phyloP scores from a whole-genome alignment of 2,329 filamentous ascomycete genomes.

The Colletotrichum lini region DNA sequence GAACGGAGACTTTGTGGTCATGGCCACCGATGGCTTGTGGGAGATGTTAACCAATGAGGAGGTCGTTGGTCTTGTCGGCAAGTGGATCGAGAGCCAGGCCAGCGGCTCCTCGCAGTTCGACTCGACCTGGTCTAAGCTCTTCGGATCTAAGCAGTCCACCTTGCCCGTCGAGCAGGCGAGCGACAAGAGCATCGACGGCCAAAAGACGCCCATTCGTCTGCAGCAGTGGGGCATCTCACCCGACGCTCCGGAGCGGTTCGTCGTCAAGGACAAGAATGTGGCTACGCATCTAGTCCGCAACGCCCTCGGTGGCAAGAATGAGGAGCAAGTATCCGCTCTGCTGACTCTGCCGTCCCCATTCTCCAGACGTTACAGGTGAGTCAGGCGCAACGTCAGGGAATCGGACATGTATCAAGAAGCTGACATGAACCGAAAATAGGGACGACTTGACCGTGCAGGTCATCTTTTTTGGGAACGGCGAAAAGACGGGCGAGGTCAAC shows the following conservation, averaged over 20 bases:
- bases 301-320: slow-evolving; percentile 91
- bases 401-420: background rate
- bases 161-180: slow-evolving; percentile 83
- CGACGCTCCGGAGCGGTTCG: slow-evolving; percentile 84
- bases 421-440: slow-evolving; percentile 58
- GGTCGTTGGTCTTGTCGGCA: slow-evolving; percentile 94
- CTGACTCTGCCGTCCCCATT: slow-evolving; percentile 93
- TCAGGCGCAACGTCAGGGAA: background rate
- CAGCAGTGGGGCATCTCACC: slow-evolving; percentile 90
- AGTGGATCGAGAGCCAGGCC: slow-evolving; percentile 91
- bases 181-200: slow-evolving; percentile 71
- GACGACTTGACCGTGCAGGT: slow-evolving; percentile 98
- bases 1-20: slow-evolving; percentile 93
- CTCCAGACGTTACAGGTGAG: slow-evolving; percentile 88
- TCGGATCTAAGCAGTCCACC: slow-evolving; percentile 65
- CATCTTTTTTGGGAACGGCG: slow-evolving; percentile 93
- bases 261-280: slow-evolving; percentile 95
- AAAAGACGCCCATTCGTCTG: slow-evolving; percentile 89
- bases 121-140: slow-evolving; percentile 76
- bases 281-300: slow-evolving; percentile 97
- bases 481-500: slow-evolving; percentile 82
- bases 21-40: slow-evolving; percentile 98
- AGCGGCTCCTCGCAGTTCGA: slow-evolving; percentile 75
- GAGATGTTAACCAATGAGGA: slow-evolving; percentile 99
- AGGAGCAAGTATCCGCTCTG: slow-evolving; percentile 92